phyloP scores from a whole-genome alignment of 2,329 filamentous ascomycete genomes.

The Cladorrhinum sp. region DNA sequence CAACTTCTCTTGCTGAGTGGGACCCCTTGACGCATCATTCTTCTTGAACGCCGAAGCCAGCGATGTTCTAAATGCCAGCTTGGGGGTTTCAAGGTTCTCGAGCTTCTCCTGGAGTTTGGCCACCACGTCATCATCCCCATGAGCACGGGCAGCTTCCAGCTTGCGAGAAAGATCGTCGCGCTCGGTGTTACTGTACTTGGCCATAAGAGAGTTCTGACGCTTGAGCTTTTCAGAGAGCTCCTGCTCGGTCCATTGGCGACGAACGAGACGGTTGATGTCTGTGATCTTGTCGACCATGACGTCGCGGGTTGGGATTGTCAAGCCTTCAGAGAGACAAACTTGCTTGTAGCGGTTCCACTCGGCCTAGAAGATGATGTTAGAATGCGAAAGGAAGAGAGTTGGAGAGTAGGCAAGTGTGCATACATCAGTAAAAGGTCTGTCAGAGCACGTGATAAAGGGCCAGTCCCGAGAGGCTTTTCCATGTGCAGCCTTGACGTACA shows the following conservation, averaged over 20 bases:
- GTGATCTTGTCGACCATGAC: constrained; percentile 68
- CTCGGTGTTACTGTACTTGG: constrained; percentile 64
- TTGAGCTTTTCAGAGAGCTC: constrained; percentile 79
- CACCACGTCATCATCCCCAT: constrained; percentile 58
- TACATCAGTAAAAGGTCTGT: constrained; percentile 80
- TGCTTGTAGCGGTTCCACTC: constrained; percentile 82
- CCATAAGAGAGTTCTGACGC: constrained; percentile 65
- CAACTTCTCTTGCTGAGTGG: constrained; percentile 75
- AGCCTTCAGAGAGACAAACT: constrained; percentile 67
- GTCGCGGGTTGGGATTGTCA: constrained; percentile 70
- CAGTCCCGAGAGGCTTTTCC: constrained; percentile 82
- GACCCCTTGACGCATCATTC: constrained; percentile 45
- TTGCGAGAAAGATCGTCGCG: constrained; percentile 64
- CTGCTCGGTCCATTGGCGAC: constrained; percentile 76
- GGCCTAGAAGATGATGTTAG: constrained; percentile 43
- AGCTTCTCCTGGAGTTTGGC: constrained; percentile 58
- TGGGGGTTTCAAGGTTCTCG: constrained; percentile 62
- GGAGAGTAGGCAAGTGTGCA: constrained; percentile 25
- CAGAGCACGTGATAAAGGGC: constrained; percentile 88
- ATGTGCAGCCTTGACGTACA: constrained; percentile 78
- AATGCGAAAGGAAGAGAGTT: constrained; percentile 2
- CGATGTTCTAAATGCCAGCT: constrained; percentile 70
- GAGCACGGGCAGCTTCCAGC: constrained; percentile 63
- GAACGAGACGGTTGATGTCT: constrained; percentile 76
- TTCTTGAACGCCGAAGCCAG: constrained; percentile 52